Base-by-base conservation (phyloP, 208 protist genomes). In the Acanthamoeba lenticulata region DNA sequence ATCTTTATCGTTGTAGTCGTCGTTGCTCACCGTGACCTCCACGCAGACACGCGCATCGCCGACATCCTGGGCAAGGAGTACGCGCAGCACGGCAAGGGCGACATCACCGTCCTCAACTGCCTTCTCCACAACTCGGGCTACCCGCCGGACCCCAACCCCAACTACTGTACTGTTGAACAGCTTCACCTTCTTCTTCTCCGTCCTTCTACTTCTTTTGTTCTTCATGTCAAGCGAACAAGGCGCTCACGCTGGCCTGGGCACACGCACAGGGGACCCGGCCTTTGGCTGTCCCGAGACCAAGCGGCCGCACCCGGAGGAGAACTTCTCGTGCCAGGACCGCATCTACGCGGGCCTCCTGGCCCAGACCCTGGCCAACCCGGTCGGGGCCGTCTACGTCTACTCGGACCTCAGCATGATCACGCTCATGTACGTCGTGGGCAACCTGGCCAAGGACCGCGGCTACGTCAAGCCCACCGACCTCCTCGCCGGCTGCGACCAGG, bases 331-430 rank as follows among this genome's bases (percentile, higher is more conserved):
- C 94, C 57, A 89, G 44, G 47, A 19, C 17, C 81, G 94, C 49
- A 95, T 98, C 36, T 97, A 85, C 49, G 24, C 93, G 29, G 38
- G 32, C 34, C 57, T 97, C 7, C 47, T 97, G 36, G 94, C 94
- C 38, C 94, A 97, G 94, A 92, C 74, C 34, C 88, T 97, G 29
- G 36, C 79, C 27, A 95, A 96, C 62, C 79, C 88, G 32, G 67
- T 95, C 69, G 97, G 97, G 36, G 19, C 52, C 32, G 89, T 60
- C 2, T 98, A 96, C 93, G 94, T 96, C n/a, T 98, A 98, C 72
- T 95, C 85, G 44, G 96, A 97, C 81, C 42, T 95, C 6, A 94
- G 94, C 47, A 97, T 98, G 88, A 98, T 98, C 52, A 97, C 97
- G 19, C 67, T 97, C 42, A 96, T 96, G 94, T 96, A 94, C 90